Base-by-base conservation (phyloP, 129 eudicot genomes). In the Daucus carota region DNA sequence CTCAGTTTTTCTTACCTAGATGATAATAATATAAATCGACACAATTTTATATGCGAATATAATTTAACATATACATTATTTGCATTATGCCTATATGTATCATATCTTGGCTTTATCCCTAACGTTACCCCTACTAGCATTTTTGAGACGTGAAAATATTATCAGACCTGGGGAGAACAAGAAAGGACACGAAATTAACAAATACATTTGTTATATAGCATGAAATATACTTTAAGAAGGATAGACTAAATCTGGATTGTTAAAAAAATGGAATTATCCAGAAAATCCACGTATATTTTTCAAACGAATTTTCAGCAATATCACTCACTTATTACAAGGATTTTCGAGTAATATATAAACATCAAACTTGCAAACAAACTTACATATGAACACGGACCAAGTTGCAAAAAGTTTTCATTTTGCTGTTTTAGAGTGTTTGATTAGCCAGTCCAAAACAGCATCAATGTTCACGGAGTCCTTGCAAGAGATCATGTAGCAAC, bases 401-500 rank as follows among this genome's bases (percentile, higher is more conserved):
- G 48, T 6, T 28, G 74, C 38, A 6, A 45, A 31, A 68, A 40
- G 20, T 16, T 63, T 38, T 87, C 81, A 92, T 70, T 83, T 87
- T 42, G 89, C 96, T 15, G 84, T 80, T 81, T 84, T 93, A 1
- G 98, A 90, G 80, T 88, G 98, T 79, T 90, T 88, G 44, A 93
- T 86, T 60, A 93, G 98, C 98, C 98, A 93, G 76, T 90, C 88
- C 24, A 93, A 85, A 82, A 90, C 96, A 33, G 74, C 76, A 78
- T 90, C 98, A 28, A 93, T 90, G 95, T 93, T 93, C 38, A 83
- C 77, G 5, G 92, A 86, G n/a, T 92, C 89, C 88, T 92, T 92
- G 89, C 98, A 90, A 17, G 95, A 93, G 73, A 93, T 93, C 95
- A 93, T 93, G 78, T 86, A 93, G 84, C 98, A 93, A 84, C 92